Percentiles rank a stretch among this genome's conserved stretches.
Evolutionary conservation across 768 basidiomycete genomes (phyloP).

Genomic region (Mycena filopes): DNA sequence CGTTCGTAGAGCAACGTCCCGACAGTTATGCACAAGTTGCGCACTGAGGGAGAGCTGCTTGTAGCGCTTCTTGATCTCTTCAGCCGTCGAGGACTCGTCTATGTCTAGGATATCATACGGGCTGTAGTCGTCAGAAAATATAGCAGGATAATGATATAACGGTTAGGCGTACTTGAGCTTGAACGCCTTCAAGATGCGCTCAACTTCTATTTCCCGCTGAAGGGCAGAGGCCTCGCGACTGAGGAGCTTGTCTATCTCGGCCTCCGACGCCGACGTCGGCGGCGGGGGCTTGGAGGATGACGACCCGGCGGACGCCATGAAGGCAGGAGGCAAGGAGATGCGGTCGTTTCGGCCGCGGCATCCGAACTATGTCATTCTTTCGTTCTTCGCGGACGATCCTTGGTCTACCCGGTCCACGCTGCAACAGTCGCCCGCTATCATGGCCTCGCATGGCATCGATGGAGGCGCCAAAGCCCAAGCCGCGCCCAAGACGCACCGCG

Average conservation of each 20-base stretch:
- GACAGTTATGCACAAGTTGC: constrained; percentile 39
- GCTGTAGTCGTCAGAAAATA: constrained; percentile 51
- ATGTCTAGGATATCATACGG: constrained; percentile 96
- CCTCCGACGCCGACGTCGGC: constrained; percentile 46
- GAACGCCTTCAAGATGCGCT: constrained; percentile 93
- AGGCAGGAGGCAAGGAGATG: constrained; percentile 11
- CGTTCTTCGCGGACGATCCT: constrained; percentile 20
- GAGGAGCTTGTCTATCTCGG: constrained; percentile 83
- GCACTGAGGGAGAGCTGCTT: constrained; percentile 86
- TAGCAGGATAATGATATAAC: background rate
- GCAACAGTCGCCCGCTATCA: constrained; percentile 8
- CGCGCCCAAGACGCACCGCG: constrained; percentile 23
- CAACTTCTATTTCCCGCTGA: constrained; percentile 88
- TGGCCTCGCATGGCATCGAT: constrained; percentile 22
- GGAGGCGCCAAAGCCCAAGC: constrained; percentile 24
- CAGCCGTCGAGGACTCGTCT: constrained; percentile 71
- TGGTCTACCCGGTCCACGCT: constrained; percentile 4
- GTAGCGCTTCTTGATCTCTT: constrained; percentile 92
- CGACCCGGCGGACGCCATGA: constrained; percentile 37
- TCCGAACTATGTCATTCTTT: constrained; percentile 23
- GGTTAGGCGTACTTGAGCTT: constrained; percentile 97
- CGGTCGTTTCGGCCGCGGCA: too few relatives aligned
- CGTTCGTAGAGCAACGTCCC: constrained; percentile 1
- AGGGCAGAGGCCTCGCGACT: constrained; percentile 86
- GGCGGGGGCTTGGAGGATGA: constrained; percentile 37